Evolutionary conservation across 805 yeast genomes (phyloP).

Genomic region (Clavispora fructus): DNA sequence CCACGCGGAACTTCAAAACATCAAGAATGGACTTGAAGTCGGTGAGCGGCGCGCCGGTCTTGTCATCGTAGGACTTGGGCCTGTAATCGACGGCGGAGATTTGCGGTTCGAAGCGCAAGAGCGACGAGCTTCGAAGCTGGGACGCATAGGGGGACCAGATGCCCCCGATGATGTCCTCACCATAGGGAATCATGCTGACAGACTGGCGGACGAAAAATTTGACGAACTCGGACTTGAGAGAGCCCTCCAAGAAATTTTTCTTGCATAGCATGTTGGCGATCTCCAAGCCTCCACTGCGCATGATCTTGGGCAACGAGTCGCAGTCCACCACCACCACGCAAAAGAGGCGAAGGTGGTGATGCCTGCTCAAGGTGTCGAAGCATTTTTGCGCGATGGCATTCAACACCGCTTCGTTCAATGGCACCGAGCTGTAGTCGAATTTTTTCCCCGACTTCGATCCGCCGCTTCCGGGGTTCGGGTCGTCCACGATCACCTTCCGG

Average conservation of each 20-base stretch:
- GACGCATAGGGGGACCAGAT: constrained; percentile 81
- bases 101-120: constrained; percentile 66
- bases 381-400: constrained; percentile 41
- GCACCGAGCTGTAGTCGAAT: constrained; percentile 31
- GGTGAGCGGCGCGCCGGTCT: constrained; percentile 68
- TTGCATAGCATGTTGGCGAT: constrained; percentile 87
- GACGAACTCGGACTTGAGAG: constrained; percentile 72
- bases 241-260: constrained; percentile 70
- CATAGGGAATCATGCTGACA: constrained; percentile 61
- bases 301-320: constrained; percentile 77
- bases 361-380: constrained; percentile 36
- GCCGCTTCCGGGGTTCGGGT: constrained; percentile 14
- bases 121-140: constrained; percentile 51
- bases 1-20: constrained; percentile 72
- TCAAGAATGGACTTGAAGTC: constrained; percentile 70
- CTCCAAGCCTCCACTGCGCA: constrained; percentile 81
- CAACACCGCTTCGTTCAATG: constrained; percentile 38
- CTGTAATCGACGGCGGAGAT: constrained; percentile 78
- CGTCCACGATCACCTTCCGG: constrained; percentile 31
- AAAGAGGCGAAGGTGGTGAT: constrained; percentile 71
- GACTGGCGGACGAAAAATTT: constrained; percentile 69
- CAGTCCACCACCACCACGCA: constrained; percentile 79
- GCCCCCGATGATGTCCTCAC: constrained; percentile 74
- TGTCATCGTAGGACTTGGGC: constrained; percentile 69
- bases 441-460: constrained; percentile 11